phyloP scores from a whole-genome alignment of 176 grass and related monocot species.

The Dendrocalamus sinicus region DNA sequence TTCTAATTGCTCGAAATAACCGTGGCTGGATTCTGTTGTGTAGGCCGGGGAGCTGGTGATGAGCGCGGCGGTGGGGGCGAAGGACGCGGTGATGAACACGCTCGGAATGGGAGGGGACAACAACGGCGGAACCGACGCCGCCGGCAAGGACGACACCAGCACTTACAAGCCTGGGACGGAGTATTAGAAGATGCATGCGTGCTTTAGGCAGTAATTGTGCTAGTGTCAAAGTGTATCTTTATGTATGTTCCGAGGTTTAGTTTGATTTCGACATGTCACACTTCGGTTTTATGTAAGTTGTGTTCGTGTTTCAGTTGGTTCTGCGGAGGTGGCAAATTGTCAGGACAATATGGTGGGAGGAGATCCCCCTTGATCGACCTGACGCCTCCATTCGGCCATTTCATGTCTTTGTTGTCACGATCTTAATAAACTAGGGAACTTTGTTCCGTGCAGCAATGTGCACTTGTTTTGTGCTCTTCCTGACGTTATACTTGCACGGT shows the following conservation, averaged over 20 bases:
- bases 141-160: constrained; percentile 47
- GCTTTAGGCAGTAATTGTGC: neutral
- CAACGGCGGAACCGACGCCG: constrained; percentile 17
- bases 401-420: neutral
- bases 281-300: constrained; percentile 21
- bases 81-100: constrained; percentile 66
- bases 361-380: neutral
- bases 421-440: constrained; percentile 38
- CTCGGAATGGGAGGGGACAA: constrained; percentile 67
- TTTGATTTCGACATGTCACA: neutral
- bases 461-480: neutral
- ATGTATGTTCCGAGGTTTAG: constrained; percentile 27
- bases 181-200: neutral
- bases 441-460: neutral
- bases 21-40: neutral
- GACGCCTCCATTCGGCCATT: neutral
- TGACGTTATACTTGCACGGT: neutral
- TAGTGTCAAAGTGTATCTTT: neutral
- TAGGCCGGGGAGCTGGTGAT: constrained; percentile 65
- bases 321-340: neutral
- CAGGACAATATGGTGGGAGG: neutral
- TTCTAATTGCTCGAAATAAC: neutral
- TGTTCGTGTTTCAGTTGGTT: neutral
- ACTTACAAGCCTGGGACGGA: constrained; percentile 48
- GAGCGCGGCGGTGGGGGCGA: constrained; percentile 50